phyloP scores from a whole-genome alignment of 192 early-diverging fungal genomes.

The Umbelopsis sp. region DNA sequence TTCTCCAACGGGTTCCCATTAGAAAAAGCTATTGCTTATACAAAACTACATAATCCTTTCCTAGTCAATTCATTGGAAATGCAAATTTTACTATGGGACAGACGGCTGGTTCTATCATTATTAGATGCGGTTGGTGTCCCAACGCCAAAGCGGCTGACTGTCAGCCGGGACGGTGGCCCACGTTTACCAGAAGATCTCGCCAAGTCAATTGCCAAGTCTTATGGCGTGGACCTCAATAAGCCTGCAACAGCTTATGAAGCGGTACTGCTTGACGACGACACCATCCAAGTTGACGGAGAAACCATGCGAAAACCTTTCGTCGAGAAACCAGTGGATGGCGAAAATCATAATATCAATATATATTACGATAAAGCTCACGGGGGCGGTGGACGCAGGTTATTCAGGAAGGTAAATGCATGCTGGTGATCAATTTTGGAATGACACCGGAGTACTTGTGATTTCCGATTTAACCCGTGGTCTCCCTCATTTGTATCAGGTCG shows the following conservation, averaged over 20 bases:
- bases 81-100: constrained; percentile 87
- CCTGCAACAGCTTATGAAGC: constrained; percentile 20
- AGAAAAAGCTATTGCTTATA: constrained; percentile 90
- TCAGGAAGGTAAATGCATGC: constrained; percentile 65
- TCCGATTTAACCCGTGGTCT: neutral
- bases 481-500: constrained; percentile 60
- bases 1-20: constrained; percentile 94
- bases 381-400: constrained; percentile 79
- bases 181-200: constrained; percentile 53
- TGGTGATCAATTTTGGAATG: neutral
- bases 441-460: neutral
- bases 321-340: constrained; percentile 95
- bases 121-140: constrained; percentile 80
- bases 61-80: constrained; percentile 90
- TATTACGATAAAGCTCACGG: constrained; percentile 85
- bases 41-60: constrained; percentile 79
- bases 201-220: constrained; percentile 54
- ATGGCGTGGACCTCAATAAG: constrained; percentile 48
- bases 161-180: constrained; percentile 70
- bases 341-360: constrained; percentile 97
- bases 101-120: constrained; percentile 83
- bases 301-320: constrained; percentile 92
- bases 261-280: constrained; percentile 47
- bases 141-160: constrained; percentile 77
- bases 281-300: constrained; percentile 66